Base-by-base conservation (phyloP, 23 red algal genomes). In the Gracilariopsis chorda region DNA sequence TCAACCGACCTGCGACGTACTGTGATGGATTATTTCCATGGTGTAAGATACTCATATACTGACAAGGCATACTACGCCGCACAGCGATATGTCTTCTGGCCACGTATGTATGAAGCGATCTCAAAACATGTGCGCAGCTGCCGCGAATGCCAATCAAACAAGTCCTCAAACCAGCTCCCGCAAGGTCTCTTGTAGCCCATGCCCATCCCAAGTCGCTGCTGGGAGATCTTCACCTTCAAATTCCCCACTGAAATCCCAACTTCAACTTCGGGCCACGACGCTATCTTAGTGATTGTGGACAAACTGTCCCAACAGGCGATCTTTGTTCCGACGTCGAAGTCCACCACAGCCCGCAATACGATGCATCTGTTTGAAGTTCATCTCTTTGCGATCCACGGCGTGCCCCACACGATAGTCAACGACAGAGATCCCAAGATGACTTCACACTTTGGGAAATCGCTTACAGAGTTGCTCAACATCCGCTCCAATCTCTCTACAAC, bases 181-280 rank as follows among this genome's bases (percentile, higher is more conserved):
- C n/a, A n/a, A n/a, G 64, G 82, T 49, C 39, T 86, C 11, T 48
- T 86, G 2, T 24, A 73, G 23, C 60, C 59, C 1, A 30, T 69
- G 27, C 42, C 34, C 14, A 48, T 72, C 5, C 82, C 61, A 13
- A 51, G 32, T 27, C 19, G 43, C 3, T 71, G 41, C 34, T 86
- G 60, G 82, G 60, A 86, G 20, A 69, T 73, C 25, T 33, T 86
- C 37, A 86, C 58, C 4, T 51, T 51, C 13, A 61, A 86, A 23
- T 86, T 86, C 51, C 12, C 71, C 4, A 32, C 79, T 37, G 59
- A 72, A 33, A 11, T 72, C 19, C 82, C 82, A 3, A 71, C 28
- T 9, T 23, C 57, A 3, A 36, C 7, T 30, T n/a, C n/a, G n/a
- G 3, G 12, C 8, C 16, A 35, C 20, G 60, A 76, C 28, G 44